Percentiles rank a stretch among this genome's conserved stretches.
These are phyloP conservation scores for Acacia crassicarpa DNA, from an alignment of 306 rosid species.

Conservation along the genomic window DNA sequence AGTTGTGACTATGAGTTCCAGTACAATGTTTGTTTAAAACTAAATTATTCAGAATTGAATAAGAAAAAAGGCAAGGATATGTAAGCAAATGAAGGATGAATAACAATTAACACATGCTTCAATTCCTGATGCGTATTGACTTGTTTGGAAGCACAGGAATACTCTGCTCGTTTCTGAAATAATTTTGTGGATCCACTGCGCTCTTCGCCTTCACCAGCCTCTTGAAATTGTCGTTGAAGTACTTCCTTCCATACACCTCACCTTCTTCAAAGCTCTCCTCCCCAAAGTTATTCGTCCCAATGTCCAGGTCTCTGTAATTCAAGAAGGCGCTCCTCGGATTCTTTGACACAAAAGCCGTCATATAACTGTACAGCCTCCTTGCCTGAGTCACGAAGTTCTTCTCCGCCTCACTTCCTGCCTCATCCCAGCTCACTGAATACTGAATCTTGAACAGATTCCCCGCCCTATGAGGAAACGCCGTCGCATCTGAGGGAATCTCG, in stretches of 20 bases:
- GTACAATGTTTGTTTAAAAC: not conserved
- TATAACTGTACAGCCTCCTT: conserved; percentile 33
- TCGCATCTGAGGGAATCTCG: conserved; percentile 27
- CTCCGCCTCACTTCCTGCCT: conserved; percentile 28
- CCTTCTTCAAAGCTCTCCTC: conserved; percentile 41
- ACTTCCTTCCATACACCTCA: conserved; percentile 43
- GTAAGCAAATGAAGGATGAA: too few species aligned
- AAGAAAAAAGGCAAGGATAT: not conserved
- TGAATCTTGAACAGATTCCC: conserved; percentile 54
- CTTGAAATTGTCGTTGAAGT: conserved; percentile 40
- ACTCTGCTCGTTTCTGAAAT: conserved; percentile 52
- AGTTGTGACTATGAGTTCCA: not conserved
- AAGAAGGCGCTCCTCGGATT: conserved; percentile 50
- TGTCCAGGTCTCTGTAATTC: conserved; percentile 51
- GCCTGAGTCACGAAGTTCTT: conserved; percentile 26
- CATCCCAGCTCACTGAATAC: conserved; percentile 42
- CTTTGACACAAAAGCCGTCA: conserved; percentile 51
- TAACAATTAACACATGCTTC: too few species aligned
- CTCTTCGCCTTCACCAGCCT: conserved; percentile 48
- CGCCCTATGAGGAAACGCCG: conserved; percentile 42
- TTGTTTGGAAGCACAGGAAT: conserved; percentile 29
- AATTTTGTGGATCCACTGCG: conserved; percentile 44
- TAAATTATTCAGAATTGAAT: not conserved
- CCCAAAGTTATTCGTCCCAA: conserved; percentile 43
- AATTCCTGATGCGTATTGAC: not conserved